Evolutionary conservation across 352 stramenopile genomes (phyloP).

Genomic region (Globisporangium radiosum): DNA sequence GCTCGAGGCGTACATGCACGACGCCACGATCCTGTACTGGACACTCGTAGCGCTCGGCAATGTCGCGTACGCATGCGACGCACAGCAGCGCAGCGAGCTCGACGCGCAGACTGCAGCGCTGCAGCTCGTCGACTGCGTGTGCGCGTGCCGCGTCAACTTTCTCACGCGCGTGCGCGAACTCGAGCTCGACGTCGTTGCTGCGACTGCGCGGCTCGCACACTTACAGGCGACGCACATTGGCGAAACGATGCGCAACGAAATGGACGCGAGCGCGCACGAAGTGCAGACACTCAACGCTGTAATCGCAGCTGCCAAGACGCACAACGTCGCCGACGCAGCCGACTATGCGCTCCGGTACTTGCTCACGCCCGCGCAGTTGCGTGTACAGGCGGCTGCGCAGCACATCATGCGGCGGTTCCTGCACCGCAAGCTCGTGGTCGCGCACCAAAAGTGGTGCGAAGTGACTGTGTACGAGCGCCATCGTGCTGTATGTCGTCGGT

Average conservation of each 20-base stretch:
- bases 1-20: constrained; percentile 26
- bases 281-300: constrained; percentile 30
- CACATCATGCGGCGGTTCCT: constrained; percentile 40
- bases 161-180: constrained; percentile 39
- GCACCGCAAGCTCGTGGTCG: constrained; percentile 27
- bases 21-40: constrained; percentile 52
- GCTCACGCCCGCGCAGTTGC: constrained; percentile 39
- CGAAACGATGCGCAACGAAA: constrained; percentile 63
- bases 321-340: constrained; percentile 43
- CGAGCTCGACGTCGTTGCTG: constrained; percentile 29
- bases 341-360: constrained; percentile 64
- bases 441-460: constrained; percentile 38
- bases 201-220: constrained; percentile 22
- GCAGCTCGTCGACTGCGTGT: constrained; percentile 35
- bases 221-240: constrained; percentile 44
- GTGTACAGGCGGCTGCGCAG: constrained; percentile 41
- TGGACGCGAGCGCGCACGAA: constrained; percentile 43
- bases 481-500: constrained; percentile 30
- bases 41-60: constrained; percentile 44
- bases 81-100: constrained; percentile 15
- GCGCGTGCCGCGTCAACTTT: constrained; percentile 34
- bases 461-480: constrained; percentile 40
- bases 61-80: constrained; percentile 30
- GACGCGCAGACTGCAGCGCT: constrained; percentile 12
- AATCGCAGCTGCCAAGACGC: constrained; percentile 28